Evolutionary conservation across 2,329 filamentous ascomycete genomes (phyloP), one percentile per base, ranked within the genome.

Genomic region (Ciborinia camelliae): DNA sequence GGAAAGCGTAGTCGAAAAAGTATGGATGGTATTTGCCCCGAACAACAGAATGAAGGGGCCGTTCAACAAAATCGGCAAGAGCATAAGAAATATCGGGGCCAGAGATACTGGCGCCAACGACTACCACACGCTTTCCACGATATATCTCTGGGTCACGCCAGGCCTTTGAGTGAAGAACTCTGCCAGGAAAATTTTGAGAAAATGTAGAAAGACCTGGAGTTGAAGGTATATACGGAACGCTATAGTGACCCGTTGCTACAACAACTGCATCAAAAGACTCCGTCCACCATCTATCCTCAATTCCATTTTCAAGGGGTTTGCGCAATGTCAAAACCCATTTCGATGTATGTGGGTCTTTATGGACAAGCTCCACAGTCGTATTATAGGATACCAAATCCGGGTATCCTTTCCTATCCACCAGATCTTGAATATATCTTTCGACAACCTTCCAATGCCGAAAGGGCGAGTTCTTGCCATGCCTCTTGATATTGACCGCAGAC

Each of bases 131-230:
- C 64, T 88, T 86, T 32, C 79, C 80, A 1, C 73, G 72, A 71
- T 86, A 93, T 2, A 78, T 73, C 18, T 86, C 81, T 0, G 90
- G 84, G 0, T 78, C 81, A 8, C 90, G 84, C 72, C 91, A 95
- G 67, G 84, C 85, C 74, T 93, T 95, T 1, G 90, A 91, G 72
- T 91, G 89, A 4, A 81, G 81, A 20, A 91, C 81, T 1, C 76
- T 73, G 0, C 78, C 79, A 0, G 84, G 83, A 63, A 84, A 86
- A 7, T 73, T 72, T n/a, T 75, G 62, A 69, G 87, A 83, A 81
- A 85, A 89, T 15, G 78, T 77, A 10, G 78, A 72, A 3, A 91
- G 79, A 0, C 89, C 89, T 0, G 79, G 75, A 1, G 87, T 82
- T 35, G 82, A 77, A 0, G 89, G 89, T 1, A 91, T 77, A 58